Base-by-base conservation (phyloP, 75 land plant species). In the Azolla pinnata region DNA sequence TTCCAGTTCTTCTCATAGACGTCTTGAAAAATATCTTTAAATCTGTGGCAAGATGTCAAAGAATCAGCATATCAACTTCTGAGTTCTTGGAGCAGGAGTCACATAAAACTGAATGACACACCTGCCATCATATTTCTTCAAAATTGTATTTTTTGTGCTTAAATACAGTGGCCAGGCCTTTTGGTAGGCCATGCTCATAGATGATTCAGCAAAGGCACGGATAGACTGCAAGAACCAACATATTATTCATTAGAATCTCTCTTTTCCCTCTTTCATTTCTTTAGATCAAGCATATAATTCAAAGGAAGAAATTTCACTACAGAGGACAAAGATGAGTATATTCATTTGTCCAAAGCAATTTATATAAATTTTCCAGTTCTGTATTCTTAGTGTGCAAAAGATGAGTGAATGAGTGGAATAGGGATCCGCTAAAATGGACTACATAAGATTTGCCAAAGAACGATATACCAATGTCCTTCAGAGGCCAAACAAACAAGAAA, bases 71-170 rank as follows among this genome's bases (percentile, higher is more conserved):
- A n/a, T n/a, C n/a, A n/a, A n/a, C n/a, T n/a, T n/a, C n/a, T n/a
- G n/a, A n/a, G n/a, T 51, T 5, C 10, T 29, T 17, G 35, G 38
- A 31, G 19, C 10, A 47, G 50, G 19, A 7, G 50, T 9, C 3
- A 3, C 18, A 47, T 12, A 12, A 35, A 7, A 45, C 17, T 42
- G 33, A 42, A 18, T 20, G 29, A 60, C 30, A 44, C 78, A 87
- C 97, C 97, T 87, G 30, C 97, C 97, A 78, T 92, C 97, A 65
- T 92, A 92, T 50, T 88, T 83, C 68, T 92, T 92, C 50, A 92
- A 55, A 55, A 92, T 92, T 31, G 97, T 92, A 52, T 92, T 88
- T 58, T 92, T 92, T 31, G 97, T 87, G 71, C 96, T 88, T 30
- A 92, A 80, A 62, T 92, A 92, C 25, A 92, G 82, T 1, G 97